phyloP scores from a whole-genome alignment of 176 grass and related monocot genomes.

The Musa schizocarpa region DNA sequence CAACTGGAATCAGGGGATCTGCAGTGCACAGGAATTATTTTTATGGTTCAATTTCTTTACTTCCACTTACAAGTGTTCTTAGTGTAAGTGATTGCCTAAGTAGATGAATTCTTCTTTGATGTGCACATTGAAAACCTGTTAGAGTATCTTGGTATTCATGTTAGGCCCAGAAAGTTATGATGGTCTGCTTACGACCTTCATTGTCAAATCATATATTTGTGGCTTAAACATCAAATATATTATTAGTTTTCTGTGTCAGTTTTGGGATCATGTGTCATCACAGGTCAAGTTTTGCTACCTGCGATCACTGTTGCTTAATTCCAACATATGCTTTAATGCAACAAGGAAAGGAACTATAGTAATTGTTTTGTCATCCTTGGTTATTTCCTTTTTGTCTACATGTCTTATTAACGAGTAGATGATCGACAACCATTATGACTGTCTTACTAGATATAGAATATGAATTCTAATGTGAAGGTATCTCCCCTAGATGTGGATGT shows the following conservation, averaged over 20 bases:
- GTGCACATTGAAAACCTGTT: neutral
- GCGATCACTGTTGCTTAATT: neutral
- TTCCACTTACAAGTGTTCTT: constrained; percentile 60
- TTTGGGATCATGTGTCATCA: neutral
- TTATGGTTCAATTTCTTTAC: constrained; percentile 67
- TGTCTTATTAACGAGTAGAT: neutral
- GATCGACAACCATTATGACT: neutral
- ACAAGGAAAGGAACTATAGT: too few species aligned
- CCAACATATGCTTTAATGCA: too few species aligned
- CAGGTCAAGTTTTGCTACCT: neutral
- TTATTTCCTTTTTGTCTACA: neutral
- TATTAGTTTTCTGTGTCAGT: neutral
- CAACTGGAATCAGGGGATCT: constrained; percentile 40
- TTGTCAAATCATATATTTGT: neutral
- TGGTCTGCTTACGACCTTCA: neutral
- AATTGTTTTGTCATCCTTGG: neutral
- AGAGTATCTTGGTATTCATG: neutral
- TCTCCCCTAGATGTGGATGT: neutral
- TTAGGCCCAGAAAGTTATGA: too few species aligned
- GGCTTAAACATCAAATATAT: neutral
- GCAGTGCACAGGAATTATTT: constrained; percentile 76
- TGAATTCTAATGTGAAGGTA: neutral
- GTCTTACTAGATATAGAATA: neutral
- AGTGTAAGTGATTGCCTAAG: constrained; percentile 41
- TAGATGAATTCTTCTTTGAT: constrained; percentile 9